Percentiles rank a stretch among this genome's conserved stretches.
These are phyloP conservation scores for Aspergillus taichungensis DNA, from an alignment of 495 filamentous ascomycete genomes.

Conservation along the genomic window DNA sequence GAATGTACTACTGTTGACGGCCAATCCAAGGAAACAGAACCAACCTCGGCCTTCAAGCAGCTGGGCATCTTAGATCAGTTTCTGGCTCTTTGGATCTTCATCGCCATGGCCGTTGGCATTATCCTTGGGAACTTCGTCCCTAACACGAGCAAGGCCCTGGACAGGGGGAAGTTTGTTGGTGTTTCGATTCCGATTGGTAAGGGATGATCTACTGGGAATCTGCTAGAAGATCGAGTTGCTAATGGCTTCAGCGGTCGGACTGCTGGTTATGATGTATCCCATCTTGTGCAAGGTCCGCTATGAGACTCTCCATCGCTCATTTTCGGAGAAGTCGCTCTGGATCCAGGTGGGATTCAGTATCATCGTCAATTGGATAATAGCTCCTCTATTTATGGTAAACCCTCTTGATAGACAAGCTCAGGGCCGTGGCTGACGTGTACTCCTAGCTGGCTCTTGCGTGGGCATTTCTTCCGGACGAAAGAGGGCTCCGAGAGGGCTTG, in stretches of 20 bases:
- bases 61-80: slow-evolving; percentile 66
- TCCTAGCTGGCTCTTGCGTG: slow-evolving; percentile 62
- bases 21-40: not conserved
- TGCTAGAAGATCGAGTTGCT: not conserved
- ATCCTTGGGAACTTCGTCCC: slow-evolving; percentile 73
- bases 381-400: slow-evolving; percentile 77
- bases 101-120: slow-evolving; percentile 75
- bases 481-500: slow-evolving; percentile 58
- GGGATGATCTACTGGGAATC: slow-evolving; percentile 7
- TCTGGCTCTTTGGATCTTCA: slow-evolving; percentile 77
- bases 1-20: too few relatives aligned
- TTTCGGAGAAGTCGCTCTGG: slow-evolving; percentile 58
- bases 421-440: slow-evolving; percentile 41
- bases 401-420: not conserved
- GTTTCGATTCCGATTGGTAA: slow-evolving; percentile 73
- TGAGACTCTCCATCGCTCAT: slow-evolving; percentile 65
- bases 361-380: slow-evolving; percentile 82
- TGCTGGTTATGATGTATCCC: slow-evolving; percentile 93
- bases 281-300: slow-evolving; percentile 89
- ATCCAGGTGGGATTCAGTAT: slow-evolving; percentile 72
- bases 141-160: slow-evolving; percentile 48
- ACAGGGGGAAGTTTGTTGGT: slow-evolving; percentile 62
- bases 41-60: slow-evolving; percentile 36
- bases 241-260: slow-evolving; percentile 51
- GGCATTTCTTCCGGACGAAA: slow-evolving; percentile 72